Evolutionary conservation across 148 eudicot genomes (phyloP).

Genomic region (Vaccinium darrowii): DNA sequence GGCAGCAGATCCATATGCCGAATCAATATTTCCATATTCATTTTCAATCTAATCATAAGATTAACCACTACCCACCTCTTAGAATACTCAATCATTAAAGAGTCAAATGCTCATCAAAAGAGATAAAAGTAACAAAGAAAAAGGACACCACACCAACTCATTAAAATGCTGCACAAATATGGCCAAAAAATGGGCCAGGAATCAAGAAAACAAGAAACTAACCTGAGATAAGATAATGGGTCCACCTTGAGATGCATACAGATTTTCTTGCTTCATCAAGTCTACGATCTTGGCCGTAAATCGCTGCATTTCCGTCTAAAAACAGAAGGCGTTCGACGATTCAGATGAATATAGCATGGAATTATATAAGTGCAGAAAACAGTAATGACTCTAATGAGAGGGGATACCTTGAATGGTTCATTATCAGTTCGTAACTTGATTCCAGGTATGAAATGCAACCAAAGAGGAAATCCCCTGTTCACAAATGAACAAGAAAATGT

Average conservation of each 20-base stretch:
- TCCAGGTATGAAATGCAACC: constrained; percentile 92
- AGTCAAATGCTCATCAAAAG: background rate
- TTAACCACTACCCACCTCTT: background rate
- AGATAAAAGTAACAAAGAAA: background rate
- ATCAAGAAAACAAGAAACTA: constrained; percentile 9
- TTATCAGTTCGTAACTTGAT: constrained; percentile 82
- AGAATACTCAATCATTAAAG: background rate
- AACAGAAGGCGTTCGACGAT: constrained; percentile 8
- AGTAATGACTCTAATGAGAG: background rate
- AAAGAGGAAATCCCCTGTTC: constrained; percentile 93
- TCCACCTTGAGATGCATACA: constrained; percentile 97
- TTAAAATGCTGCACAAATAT: background rate
- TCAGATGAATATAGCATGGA: background rate
- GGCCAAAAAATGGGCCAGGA: background rate
- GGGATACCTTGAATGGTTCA: constrained; percentile 77
- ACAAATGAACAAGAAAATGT: background rate
- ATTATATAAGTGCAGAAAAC: background rate
- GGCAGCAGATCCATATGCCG: constrained; percentile 56
- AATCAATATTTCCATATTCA: constrained; percentile 81
- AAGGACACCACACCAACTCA: background rate
- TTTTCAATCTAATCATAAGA: constrained; percentile 70
- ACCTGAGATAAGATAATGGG: constrained; percentile 97
- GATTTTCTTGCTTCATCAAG: constrained; percentile 80
- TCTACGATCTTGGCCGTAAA: constrained; percentile 80
- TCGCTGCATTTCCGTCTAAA: constrained; percentile 86